These are phyloP conservation scores for Hondaea fermentalgiana DNA, from an alignment of 108 stramenopile species.

Conservation along the genomic window DNA sequence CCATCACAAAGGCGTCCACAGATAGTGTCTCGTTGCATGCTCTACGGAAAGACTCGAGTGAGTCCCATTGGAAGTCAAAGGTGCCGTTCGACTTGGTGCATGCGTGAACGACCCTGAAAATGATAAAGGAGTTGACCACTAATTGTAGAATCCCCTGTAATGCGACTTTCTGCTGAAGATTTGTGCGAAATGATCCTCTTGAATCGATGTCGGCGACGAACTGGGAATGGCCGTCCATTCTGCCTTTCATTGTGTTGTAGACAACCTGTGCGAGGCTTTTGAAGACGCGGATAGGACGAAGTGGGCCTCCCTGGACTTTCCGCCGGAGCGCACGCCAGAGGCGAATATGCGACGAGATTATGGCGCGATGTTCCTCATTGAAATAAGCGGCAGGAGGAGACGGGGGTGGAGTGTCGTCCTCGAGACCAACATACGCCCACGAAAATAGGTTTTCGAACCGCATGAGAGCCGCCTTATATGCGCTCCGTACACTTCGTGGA, in stretches of 20 bases:
- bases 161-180: neutral
- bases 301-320: neutral
- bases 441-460: too few species aligned
- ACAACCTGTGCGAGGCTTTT: neutral
- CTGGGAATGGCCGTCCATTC: neutral
- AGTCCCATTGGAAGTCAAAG: too few species aligned
- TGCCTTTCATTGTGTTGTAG: neutral
- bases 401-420: neutral
- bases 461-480: neutral
- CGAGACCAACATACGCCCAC: neutral
- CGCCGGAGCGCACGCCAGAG: neutral
- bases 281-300: neutral
- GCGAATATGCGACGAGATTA: neutral
- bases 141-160: neutral
- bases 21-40: too few species aligned
- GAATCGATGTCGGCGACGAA: neutral
- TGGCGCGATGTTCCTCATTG: neutral
- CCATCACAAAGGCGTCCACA: too few species aligned
- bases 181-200: neutral
- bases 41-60: too few species aligned
- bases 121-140: neutral
- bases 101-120: neutral
- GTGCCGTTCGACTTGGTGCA: neutral
- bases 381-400: neutral
- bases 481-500: neutral